Percentiles rank a stretch among this genome's conserved stretches.
Evolutionary conservation across 768 basidiomycete species (phyloP).

Genomic region (Naganishia antarctica): DNA sequence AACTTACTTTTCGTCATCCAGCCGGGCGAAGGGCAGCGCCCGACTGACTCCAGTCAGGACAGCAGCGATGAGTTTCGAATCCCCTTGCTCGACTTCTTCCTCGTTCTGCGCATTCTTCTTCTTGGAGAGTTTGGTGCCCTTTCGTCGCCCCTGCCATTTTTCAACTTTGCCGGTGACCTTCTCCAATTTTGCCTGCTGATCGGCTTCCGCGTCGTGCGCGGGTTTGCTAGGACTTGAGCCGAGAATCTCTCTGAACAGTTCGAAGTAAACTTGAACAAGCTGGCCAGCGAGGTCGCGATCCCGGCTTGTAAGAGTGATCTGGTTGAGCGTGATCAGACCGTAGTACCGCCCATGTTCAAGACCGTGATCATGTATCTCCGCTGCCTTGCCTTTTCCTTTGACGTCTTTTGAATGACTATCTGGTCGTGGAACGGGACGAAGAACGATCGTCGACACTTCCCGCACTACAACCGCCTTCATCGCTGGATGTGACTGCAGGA

Average conservation of each 20-base stretch:
- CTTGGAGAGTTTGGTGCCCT: conserved; percentile 40
- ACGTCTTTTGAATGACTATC: conserved; percentile 33
- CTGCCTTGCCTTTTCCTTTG: conserved; percentile 43
- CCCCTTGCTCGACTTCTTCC: conserved; percentile 64
- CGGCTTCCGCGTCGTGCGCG: conserved; percentile 33
- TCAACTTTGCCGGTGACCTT: conserved; percentile 50
- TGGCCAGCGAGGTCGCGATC: conserved; percentile 71
- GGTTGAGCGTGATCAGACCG: conserved; percentile 87
- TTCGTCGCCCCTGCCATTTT: conserved; percentile 50
- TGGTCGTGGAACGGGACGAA: conserved; percentile 52
- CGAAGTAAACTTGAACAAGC: conserved; percentile 86
- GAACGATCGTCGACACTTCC: conserved; percentile 73
- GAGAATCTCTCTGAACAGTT: conserved; percentile 83
- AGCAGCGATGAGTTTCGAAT: conserved; percentile 79
- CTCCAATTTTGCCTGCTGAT: conserved; percentile 48
- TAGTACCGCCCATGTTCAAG: conserved; percentile 76
- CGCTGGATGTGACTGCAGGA: conserved; percentile 81
- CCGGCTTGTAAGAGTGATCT: conserved; percentile 64
- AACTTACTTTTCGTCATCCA: conserved; percentile 66
- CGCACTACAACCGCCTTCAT: conserved; percentile 89
- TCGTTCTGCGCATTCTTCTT: conserved; percentile 46
- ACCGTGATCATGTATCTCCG: conserved; percentile 32
- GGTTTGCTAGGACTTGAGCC: conserved; percentile 47
- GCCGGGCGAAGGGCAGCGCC: conserved; percentile 83
- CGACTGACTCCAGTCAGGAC: conserved; percentile 92